Conservation (phyloP, 805 yeast species). For the Candida ulmi region DNA sequence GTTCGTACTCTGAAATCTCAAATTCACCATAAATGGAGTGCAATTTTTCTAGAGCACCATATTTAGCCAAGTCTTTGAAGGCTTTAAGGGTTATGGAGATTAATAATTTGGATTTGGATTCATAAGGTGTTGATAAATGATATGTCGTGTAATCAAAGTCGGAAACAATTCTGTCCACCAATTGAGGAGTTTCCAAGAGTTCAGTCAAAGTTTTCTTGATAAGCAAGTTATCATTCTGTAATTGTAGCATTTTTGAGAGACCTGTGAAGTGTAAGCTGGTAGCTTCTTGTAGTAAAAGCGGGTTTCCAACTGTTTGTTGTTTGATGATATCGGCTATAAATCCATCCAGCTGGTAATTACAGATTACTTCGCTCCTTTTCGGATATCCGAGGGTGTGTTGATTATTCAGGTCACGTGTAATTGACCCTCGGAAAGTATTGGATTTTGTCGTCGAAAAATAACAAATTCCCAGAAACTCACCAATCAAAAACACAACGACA, state of each 20-base stretch:
- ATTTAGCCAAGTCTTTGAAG: slow-evolving; percentile 64
- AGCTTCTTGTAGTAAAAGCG: no score
- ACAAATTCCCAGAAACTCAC: neutral
- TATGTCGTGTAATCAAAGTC: slow-evolving; percentile 96
- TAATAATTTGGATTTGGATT: slow-evolving; percentile 56
- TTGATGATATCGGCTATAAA: neutral
- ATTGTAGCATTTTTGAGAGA: slow-evolving; percentile 72
- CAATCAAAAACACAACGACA: neutral
- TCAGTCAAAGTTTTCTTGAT: slow-evolving; percentile 77
- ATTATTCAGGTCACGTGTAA: no score
- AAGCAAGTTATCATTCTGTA: slow-evolving; percentile 79
- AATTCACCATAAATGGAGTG: slow-evolving; percentile 43
- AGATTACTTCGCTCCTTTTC: no score
- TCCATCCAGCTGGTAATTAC: neutral
- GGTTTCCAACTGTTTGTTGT: no score
- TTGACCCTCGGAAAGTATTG: neutral
- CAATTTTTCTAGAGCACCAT: slow-evolving; percentile 56
- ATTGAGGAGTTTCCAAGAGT: slow-evolving; percentile 48
- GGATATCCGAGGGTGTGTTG: no score
- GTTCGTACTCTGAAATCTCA: slow-evolving; percentile 43
- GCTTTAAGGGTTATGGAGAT: slow-evolving; percentile 72
- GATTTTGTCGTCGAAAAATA: neutral
- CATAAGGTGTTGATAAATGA: slow-evolving; percentile 89
- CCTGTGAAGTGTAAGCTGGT: no score
- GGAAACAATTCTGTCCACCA: slow-evolving; percentile 80